Conservation (phyloP, 2,329 filamentous ascomycete species). For the Apiospora rasikravindrae region DNA sequence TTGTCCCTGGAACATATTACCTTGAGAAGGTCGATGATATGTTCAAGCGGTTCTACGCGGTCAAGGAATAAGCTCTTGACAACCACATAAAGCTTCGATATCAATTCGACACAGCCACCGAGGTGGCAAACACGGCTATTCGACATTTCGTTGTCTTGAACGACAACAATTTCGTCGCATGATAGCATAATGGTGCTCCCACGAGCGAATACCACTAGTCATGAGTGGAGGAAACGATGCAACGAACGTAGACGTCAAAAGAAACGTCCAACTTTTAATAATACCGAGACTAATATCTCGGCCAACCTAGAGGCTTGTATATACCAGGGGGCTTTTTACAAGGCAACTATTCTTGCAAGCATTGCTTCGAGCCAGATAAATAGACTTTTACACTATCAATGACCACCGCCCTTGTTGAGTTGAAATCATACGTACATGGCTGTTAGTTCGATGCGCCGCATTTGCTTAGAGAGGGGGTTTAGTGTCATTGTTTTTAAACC, state of each 20-base stretch:
- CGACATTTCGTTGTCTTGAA: background rate
- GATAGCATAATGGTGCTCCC: background rate
- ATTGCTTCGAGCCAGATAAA: constrained; percentile 8
- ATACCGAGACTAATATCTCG: constrained; percentile 11
- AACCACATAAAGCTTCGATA: background rate
- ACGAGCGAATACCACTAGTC: background rate
- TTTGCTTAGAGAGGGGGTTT: background rate
- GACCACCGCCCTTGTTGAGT: background rate
- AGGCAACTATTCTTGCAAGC: constrained; percentile 11
- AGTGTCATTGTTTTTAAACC: too few species aligned
- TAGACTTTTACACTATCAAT: background rate
- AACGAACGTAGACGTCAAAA: constrained; percentile 14
- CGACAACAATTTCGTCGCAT: background rate
- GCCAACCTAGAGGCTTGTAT: constrained; percentile 14
- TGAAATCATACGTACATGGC: too few species aligned
- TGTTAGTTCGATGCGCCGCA: background rate
- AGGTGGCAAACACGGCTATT: background rate
- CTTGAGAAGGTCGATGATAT: constrained; percentile 81
- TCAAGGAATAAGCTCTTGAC: constrained; percentile 68
- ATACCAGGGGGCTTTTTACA: constrained; percentile 1
- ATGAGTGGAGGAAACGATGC: constrained; percentile 6
- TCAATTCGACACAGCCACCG: background rate
- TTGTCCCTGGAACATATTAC: constrained; percentile 75
- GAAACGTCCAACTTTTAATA: constrained; percentile 13
- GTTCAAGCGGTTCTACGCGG: constrained; percentile 79